Base-by-base conservation (phyloP, 2,329 filamentous ascomycete genomes). In the Didymella pomorum region DNA sequence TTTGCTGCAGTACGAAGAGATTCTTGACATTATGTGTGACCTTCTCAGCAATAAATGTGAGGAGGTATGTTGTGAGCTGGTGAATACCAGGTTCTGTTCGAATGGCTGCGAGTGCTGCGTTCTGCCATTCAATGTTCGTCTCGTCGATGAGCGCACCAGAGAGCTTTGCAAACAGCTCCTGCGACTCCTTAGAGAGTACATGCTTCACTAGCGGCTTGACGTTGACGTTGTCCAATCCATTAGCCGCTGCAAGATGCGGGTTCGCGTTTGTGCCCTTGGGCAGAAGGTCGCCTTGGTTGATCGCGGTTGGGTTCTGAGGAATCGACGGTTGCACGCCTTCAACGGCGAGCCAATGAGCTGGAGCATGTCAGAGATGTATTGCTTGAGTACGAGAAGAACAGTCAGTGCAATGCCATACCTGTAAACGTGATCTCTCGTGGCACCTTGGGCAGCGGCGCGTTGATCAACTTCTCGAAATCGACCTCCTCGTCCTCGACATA, bases 401-500 rank as follows among this genome's bases (percentile, higher is more conserved):
- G 14, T 12, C 28, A 14, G 44, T 29, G 49, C 25, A 20, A 43
- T 23, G 23, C 41, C 83, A 56, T 80, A 94, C 92, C 90, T 39
- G 94, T 98, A 73, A 97, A 94, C 61, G 88, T 92, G 70, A 95
- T 90, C 77, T 99, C 95, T 48, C 94, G 85, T 31, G 95, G 95
- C 28, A 99, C 93, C 78, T 96, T 97, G 25, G 95, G 95, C 66
- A 99, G 79, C 4, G 95, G 92, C 64, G 93, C 93, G 79, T 99
- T 99, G 76, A 99, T 97, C 66, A 99, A 82, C 82, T 98, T 98
- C 81, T 99, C 95, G 74, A 99, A 98, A 78, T 99, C 95, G 53
- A 98, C 89, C 81, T 99, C 95, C 74, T 99, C 95, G 75, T 99
- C 95, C 73, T 99, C 95, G 35, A 99, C 90, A 76, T 99, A 99